Base-by-base conservation (phyloP, 148 eudicot genomes). In the Chenopodium quinoa region DNA sequence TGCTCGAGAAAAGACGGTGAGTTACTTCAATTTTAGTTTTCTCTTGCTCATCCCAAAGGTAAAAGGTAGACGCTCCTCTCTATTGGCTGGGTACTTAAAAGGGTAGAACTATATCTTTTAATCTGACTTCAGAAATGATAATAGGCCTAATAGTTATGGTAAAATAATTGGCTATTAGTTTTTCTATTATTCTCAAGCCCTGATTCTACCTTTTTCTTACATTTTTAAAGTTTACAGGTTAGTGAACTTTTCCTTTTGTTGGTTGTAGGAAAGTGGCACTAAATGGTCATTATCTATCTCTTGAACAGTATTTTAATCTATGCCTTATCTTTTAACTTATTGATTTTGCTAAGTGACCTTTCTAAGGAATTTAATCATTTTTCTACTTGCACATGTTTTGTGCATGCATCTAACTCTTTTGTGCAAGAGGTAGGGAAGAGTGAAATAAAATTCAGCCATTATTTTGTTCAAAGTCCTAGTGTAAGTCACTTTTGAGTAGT, bases 1-100 rank as follows among this genome's bases (percentile, higher is more conserved):
- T 77, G 89, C 93, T 46, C 87, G 99, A 80, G 97, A 95, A 88
- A 95, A 89, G 86, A 91, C 89, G 89, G 99, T 93, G 88, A 72
- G 88, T 84, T 68, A 75, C 73, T 81, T 75, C 27, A 44, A 29
- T 69, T 50, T 58, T 65, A 65, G 50, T 47, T 75, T 81, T 37
- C 46, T 66, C 66, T 68, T 72, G 47, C 54, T 47, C 19, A 44
- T 46, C 8, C 69, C 31, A 44, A 46, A 72, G 0, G 11, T n/a
- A 46, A 46, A 22, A 23, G 25, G 4, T 17, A 46, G 40, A 1
- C 4, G n/a, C 4, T 31, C 29, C 23, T 4, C 1, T 7, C 22
- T 67, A 8, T 46, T 12, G 78, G n/a, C 66, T 56, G 71, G 71
- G 71, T 47, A 16, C 37, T 22, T 19, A 22, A 34, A 29, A 74